phyloP scores from a whole-genome alignment of 2,329 filamentous ascomycete species.

The Stagonosporopsis tanaceti region DNA sequence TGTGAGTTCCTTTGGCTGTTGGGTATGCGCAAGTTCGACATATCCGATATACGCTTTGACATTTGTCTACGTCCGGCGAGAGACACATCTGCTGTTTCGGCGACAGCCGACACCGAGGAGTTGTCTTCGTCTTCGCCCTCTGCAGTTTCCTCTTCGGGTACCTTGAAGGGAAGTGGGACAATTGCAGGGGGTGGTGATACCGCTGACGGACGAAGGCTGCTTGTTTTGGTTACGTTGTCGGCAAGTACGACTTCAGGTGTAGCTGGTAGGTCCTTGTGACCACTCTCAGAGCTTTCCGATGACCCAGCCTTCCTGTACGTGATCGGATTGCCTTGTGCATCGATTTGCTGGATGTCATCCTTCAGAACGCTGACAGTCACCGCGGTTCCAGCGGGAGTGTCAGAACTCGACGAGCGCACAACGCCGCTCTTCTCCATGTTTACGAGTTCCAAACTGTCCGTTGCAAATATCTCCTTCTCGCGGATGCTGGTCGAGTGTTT shows the following conservation, averaged over 20 bases:
- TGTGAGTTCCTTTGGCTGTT: conserved; percentile 28
- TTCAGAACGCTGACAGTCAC: conserved; percentile 63
- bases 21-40: conserved; percentile 39
- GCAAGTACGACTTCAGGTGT: conserved; percentile 15
- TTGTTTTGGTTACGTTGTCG: conserved; percentile 10
- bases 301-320: conserved; percentile 7
- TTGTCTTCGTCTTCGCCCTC: conserved; percentile 58
- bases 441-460: conserved; percentile 64
- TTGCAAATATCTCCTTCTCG: conserved; percentile 50
- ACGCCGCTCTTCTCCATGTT: conserved; percentile 59
- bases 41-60: conserved; percentile 49
- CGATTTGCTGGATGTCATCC: conserved; percentile 56
- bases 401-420: conserved; percentile 45
- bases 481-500: conserved; percentile 46
- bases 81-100: conserved; percentile 32
- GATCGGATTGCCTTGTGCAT: conserved; percentile 41
- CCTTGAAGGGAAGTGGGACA: conserved; percentile 70
- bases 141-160: conserved; percentile 60
- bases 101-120: conserved; percentile 66
- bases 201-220: conserved; percentile 39
- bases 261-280: conserved; percentile 11
- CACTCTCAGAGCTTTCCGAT: background rate
- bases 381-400: conserved; percentile 49
- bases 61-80: conserved; percentile 29
- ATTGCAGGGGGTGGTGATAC: conserved; percentile 61